Conservation (phyloP, 78 protist genomes). For the Reticulomyxa filosa region DNA sequence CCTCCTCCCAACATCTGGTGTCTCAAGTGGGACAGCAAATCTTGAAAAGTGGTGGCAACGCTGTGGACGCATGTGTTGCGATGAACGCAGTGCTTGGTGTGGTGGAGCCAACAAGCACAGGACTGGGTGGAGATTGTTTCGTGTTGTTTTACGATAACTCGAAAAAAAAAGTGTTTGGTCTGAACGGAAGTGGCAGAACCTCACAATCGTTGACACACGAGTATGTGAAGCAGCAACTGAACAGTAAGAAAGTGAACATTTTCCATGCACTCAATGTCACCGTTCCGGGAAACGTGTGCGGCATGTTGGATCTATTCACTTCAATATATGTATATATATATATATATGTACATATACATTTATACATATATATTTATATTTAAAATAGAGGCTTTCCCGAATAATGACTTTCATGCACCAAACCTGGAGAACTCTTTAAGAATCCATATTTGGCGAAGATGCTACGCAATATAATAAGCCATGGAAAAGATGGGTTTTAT, state of each 20-base stretch:
- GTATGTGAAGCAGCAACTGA: background rate
- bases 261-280: constrained; percentile 1
- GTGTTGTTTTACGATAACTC: constrained; percentile 16
- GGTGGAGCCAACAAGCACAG: constrained; percentile 35
- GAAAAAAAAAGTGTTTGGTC: constrained; percentile 10
- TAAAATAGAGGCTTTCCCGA: no score
- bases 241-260: background rate
- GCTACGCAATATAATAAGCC: constrained; percentile 9
- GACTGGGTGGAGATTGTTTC: constrained; percentile 65
- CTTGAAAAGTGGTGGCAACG: constrained; percentile 43
- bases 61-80: constrained; percentile 61
- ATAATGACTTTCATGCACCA: constrained; percentile 27
- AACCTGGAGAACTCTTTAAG: constrained; percentile 27
- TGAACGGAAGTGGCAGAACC: constrained; percentile 52
- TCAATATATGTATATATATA: no score
- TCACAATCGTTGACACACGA: constrained; percentile 22
- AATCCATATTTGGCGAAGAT: constrained; percentile 26
- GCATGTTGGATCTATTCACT: no score
- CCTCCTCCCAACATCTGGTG: constrained; percentile 11
- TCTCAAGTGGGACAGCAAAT: constrained; percentile 7
- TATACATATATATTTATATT: no score
- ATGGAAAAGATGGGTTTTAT: constrained; percentile 49
- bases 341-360: no score
- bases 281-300: constrained; percentile 49
- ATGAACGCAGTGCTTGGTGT: constrained; percentile 15